phyloP scores from a whole-genome alignment of 1,139 yeast genomes.

The Hansenula lynferdii region DNA sequence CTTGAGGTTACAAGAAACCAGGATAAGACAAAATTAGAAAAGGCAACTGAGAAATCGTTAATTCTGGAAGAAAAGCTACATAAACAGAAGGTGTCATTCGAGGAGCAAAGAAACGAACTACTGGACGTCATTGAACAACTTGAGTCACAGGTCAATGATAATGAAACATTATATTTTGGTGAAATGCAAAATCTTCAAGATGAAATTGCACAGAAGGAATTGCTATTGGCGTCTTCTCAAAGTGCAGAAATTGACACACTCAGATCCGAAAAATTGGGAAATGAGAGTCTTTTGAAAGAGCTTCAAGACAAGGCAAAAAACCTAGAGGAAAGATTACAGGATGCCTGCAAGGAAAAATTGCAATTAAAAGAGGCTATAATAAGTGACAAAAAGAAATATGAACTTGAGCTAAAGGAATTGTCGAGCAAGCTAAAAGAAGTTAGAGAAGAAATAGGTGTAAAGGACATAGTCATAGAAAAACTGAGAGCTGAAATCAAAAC shows the following conservation, averaged over 20 bases:
- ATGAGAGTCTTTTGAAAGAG: neutral
- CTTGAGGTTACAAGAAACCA: conserved; percentile 12
- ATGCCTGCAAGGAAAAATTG: conserved; percentile 13
- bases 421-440: conserved; percentile 8
- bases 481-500: neutral
- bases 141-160: conserved; percentile 34
- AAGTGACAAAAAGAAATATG: conserved; percentile 25
- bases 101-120: conserved; percentile 52
- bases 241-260: conserved; percentile 8
- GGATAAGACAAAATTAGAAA: conserved; percentile 6
- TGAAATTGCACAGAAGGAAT: conserved; percentile 17
- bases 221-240: too few relatives aligned
- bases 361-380: conserved; percentile 22
- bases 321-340: conserved; percentile 8
- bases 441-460: conserved; percentile 3
- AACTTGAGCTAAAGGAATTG: conserved; percentile 16
- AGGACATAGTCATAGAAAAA: conserved; percentile 7
- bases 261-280: conserved; percentile 10
- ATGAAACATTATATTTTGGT: conserved; percentile 26
- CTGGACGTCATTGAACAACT: conserved; percentile 51
- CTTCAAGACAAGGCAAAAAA: conserved; percentile 3
- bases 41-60: conserved; percentile 11
- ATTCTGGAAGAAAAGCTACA: conserved; percentile 26
- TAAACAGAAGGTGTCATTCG: conserved; percentile 42
- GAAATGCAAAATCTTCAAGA: conserved; percentile 24